A percentile compares a stretch with the other conserved stretches of the same genome.
Evolutionary conservation across 495 filamentous ascomycete species (phyloP).

Genomic region (Durotheca rogersii): DNA sequence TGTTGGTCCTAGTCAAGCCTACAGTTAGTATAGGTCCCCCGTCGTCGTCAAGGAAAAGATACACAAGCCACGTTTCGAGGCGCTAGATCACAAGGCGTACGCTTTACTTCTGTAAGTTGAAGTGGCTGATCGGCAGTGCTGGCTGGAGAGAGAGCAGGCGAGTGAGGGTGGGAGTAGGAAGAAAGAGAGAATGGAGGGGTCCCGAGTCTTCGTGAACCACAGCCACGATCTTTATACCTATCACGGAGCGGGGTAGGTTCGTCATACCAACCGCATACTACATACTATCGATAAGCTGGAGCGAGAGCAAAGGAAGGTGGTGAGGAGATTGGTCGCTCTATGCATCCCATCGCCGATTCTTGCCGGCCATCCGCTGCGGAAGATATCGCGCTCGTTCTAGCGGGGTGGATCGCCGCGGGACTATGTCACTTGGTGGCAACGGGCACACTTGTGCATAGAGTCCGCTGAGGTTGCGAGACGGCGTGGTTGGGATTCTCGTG

Average conservation of each 20-base stretch:
- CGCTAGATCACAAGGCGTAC: conserved; percentile 19
- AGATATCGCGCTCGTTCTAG: conserved; percentile 23
- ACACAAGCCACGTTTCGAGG: conserved; percentile 9
- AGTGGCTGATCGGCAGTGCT: neutral
- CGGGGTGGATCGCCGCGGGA: conserved; percentile 12
- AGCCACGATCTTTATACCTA: conserved; percentile 19
- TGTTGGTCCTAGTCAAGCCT: conserved; percentile 29
- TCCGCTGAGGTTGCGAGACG: no score
- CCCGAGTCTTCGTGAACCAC: neutral
- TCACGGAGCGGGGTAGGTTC: conserved; percentile 31
- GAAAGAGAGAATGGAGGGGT: conserved; percentile 1
- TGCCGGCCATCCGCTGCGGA: conserved; percentile 9
- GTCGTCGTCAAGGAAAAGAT: no score
- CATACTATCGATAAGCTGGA: conserved; percentile 11
- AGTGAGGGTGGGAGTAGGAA: neutral
- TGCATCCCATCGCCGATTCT: conserved; percentile 30
- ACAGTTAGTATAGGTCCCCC: conserved; percentile 14
- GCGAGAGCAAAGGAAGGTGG: conserved; percentile 2
- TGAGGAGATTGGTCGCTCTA: conserved; percentile 12
- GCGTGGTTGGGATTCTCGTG: no score
- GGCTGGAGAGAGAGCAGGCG: neutral
- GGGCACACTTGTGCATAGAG: neutral
- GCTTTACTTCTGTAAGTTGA: conserved; percentile 9
- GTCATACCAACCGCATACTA: conserved; percentile 25
- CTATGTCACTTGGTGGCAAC: conserved; percentile 8